A percentile compares a stretch with the other conserved stretches of the same genome.
Evolutionary conservation across 495 filamentous ascomycete genomes (phyloP).

Genomic region (Amniculicola lignicola): DNA sequence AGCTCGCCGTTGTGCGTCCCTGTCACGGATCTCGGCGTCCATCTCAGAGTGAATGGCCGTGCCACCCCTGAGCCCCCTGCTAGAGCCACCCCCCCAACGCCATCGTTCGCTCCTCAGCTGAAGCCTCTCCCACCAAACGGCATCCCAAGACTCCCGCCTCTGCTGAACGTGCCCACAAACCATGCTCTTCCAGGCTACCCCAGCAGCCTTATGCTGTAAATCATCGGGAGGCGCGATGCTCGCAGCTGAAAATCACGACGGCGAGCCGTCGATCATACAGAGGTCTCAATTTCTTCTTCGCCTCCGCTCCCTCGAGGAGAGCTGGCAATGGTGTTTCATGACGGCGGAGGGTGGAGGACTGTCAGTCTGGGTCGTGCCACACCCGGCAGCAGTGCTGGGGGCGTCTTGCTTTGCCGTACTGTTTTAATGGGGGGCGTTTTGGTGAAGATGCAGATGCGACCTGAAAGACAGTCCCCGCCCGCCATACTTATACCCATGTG

Average conservation of each 20-base stretch:
- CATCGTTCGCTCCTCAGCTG: slow-evolving; percentile 21
- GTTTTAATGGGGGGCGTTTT: slow-evolving; percentile 14
- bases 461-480: slow-evolving; percentile 26
- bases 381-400: not conserved
- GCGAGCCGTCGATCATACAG: slow-evolving; percentile 20
- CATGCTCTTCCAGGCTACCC: slow-evolving; percentile 23
- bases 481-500: slow-evolving; percentile 34
- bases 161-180: slow-evolving; percentile 17
- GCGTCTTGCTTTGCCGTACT: slow-evolving; percentile 9
- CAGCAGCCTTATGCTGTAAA: slow-evolving; percentile 29
- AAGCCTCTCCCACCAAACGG: slow-evolving; percentile 8
- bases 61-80: slow-evolving; percentile 8
- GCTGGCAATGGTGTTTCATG: slow-evolving; percentile 22
- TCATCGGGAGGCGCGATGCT: slow-evolving; percentile 22
- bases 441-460: slow-evolving; percentile 21
- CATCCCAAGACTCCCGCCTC: slow-evolving; percentile 19
- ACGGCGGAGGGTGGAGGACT: not conserved
- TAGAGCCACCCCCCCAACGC: slow-evolving; percentile 1
- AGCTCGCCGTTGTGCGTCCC: slow-evolving; percentile 16
- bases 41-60: not conserved
- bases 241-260: slow-evolving; percentile 29
- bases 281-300: slow-evolving; percentile 7
- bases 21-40: slow-evolving; percentile 4
- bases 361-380: slow-evolving; percentile 6
- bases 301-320: slow-evolving; percentile 12